Base-by-base conservation (phyloP, 1,284 basidiomycete genomes). In the Cryptococcus amylolentus region DNA sequence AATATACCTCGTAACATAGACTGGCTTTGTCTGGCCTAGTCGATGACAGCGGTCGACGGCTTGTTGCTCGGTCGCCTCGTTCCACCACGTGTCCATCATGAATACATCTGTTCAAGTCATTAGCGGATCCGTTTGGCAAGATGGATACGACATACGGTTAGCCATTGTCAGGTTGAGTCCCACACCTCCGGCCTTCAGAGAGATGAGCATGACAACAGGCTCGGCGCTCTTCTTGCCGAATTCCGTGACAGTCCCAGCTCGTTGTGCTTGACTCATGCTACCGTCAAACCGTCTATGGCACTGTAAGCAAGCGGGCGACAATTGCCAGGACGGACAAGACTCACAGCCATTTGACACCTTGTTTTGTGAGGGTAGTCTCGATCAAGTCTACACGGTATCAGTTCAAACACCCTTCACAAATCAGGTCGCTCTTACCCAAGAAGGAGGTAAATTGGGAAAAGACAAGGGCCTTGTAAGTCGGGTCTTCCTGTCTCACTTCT, bases 51-150 rank as follows among this genome's bases (percentile, higher is more conserved):
- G 78, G 63, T 82, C 81, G 48, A 80, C 79, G 1, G 81, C 91
- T 82, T 96, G 92, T 62, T 88, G 87, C 75, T 94, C 91, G 20
- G 84, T 87, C 0, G 91, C 91, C 26, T 89, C 85, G 72, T 93
- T 94, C 90, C 91, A 95, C 90, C 90, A 94, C 61, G 90, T 93
- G 67, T 95, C 92, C 89, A 94, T 92, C 89, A 94, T 91, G 74
- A 90, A 93, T 3, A 93, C 91, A 73, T 91, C 82, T 91, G 88
- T 5, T 7, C 8, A 26, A 2, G 86, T 86, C 35, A 80, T 83
- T 27, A 54, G 49, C 37, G 23, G 38, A 26, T 8, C 18, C 14
- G 31, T 16, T n/a, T 16, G 18, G 43, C 14, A 12, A 52, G 27
- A 31, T 41, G 47, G 39, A n/a, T 5, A 16, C 0, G n/a, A 61